Evolutionary conservation across 305 asterid species (phyloP).

Genomic region (Fraxinus sp.): DNA sequence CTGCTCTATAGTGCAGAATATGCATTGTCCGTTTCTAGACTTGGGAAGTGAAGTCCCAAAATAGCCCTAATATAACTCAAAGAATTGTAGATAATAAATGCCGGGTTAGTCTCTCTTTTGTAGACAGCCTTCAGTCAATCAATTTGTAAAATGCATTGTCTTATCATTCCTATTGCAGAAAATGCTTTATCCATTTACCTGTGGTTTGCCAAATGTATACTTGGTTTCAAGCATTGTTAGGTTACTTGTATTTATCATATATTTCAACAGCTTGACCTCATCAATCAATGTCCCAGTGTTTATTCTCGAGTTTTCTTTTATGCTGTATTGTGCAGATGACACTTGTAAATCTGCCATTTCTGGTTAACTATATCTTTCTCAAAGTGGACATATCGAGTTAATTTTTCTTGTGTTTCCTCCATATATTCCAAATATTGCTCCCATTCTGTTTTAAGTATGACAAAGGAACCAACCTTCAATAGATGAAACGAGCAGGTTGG

Average conservation of each 20-base stretch:
- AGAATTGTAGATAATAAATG: neutral
- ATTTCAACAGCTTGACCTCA: neutral
- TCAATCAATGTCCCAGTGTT: neutral
- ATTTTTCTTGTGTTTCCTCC: neutral
- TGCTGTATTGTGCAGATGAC: neutral
- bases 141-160: neutral
- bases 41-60: neutral
- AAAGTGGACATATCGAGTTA: neutral
- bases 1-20: neutral
- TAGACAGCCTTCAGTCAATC: neutral
- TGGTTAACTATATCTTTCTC: neutral
- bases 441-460: neutral
- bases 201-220: neutral
- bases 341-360: neutral
- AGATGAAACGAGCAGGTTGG: neutral
- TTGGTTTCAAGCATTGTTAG: neutral
- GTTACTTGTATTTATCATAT: neutral
- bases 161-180: neutral
- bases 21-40: neutral
- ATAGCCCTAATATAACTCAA: neutral
- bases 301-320: neutral
- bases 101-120: neutral
- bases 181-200: neutral
- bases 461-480: neutral
- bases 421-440: neutral